Base-by-base conservation (phyloP, 805 yeast species). In the Pichia scutulata region DNA sequence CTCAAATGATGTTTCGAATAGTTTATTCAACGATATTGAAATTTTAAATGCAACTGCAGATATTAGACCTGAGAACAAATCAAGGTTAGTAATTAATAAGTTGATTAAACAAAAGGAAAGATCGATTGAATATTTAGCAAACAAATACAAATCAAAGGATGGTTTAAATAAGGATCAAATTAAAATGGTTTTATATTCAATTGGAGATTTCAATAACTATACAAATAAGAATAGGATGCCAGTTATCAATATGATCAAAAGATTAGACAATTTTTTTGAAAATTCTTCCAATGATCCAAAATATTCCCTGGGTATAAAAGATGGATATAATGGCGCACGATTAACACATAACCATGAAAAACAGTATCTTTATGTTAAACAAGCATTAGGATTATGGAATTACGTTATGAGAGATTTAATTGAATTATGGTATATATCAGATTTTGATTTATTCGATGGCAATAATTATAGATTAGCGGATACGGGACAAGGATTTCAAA, bases 401-500 rank as follows among this genome's bases (percentile, higher is more conserved):
- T 74, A 81, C 50, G 83, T 86, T 51, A 86, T 84, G 81, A 70
- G 86, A 49, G 89, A 86, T 53, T 82, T 86, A 86, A 80, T 84
- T 57, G 78, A 76, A 64, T 66, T 86, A 22, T 86, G 95, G 95
- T 80, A 79, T 37, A 72, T 82, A 36, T 89, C 92, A 0, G 95
- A 86, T 60, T 77, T 76, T 40, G 93, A 86, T 61, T 68, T 86
- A 48, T 77, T 82, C 57, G 73, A 78, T 53, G 77, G 79, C 7
- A 42, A 60, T n/a, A 69, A 70, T 23, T 86, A 86, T 59, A 74
- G 75, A 54, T 66, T 86, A 25, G 71, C 78, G 7, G 83, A 85
- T 47, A 86, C 93, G 0, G 95, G 93, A 3, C 95, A 86, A 66
- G 95, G 95, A 28, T 70, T 86, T 24, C 84, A 86, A 62, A 75